Percentiles rank a stretch among this genome's conserved stretches.
Evolutionary conservation across 306 rosid genomes (phyloP).

Genomic region (Malus domestica): ASM211411v1 NC_041791.1:12228001-12228500

Average conservation of each 20-base stretch:
- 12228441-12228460: conserved; percentile 92
- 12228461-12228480: conserved; percentile 33
- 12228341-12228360: conserved; percentile 6
- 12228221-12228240: neutral
- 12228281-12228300: neutral
- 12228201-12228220: neutral
- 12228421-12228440: conserved; percentile 97
- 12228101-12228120: conserved; percentile 91
- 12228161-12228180: conserved; percentile 3
- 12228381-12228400: conserved; percentile 46
- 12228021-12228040: conserved; percentile 10
- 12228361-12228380: conserved; percentile 1
- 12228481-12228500: conserved; percentile 15
- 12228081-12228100: conserved; percentile 68
- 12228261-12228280: neutral
- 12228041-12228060: conserved; percentile 13
- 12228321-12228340: neutral
- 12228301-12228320: neutral
- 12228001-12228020: conserved; percentile 1
- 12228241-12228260: neutral
- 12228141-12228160: conserved; percentile 15
- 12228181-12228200: conserved; percentile 8
- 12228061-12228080: conserved; percentile 95
- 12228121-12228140: conserved; percentile 81
- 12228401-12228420: conserved; percentile 90